phyloP scores from a whole-genome alignment of 805 yeast genomes.

The Scheffersomyces amazonensis region DNA sequence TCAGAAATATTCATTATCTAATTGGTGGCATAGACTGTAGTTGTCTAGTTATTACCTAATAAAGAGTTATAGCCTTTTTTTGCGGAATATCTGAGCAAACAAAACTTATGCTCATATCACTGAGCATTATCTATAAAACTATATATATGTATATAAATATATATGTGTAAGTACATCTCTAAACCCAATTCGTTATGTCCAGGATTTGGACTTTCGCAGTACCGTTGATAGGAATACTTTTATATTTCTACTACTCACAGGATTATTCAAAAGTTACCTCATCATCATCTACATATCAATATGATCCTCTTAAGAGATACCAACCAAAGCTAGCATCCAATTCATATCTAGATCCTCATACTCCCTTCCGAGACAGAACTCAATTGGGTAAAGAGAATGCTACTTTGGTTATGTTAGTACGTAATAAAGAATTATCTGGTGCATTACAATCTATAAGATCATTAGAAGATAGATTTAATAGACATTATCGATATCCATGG shows the following conservation, averaged over 20 bases:
- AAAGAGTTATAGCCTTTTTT: too few relatives aligned
- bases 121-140: too few relatives aligned
- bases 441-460: conserved; percentile 53
- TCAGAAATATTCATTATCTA: too few relatives aligned
- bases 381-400: conserved; percentile 70
- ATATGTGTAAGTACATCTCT: too few relatives aligned
- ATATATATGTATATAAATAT: too few relatives aligned
- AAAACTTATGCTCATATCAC: too few relatives aligned
- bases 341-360: conserved; percentile 19
- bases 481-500: conserved; percentile 41
- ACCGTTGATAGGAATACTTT: background rate
- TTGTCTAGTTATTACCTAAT: too few relatives aligned
- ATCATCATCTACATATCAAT: conserved; percentile 1
- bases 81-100: too few relatives aligned
- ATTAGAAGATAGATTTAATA: conserved; percentile 41
- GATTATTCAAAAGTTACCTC: background rate
- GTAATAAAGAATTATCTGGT: conserved; percentile 75
- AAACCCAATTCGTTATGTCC: too few relatives aligned
- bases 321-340: conserved; percentile 27
- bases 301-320: conserved; percentile 10
- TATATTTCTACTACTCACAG: background rate
- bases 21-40: too few relatives aligned
- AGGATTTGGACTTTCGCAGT: background rate
- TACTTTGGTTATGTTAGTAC: conserved; percentile 79
- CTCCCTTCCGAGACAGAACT: conserved; percentile 26